Conservation (phyloP, 225 moss, liverwort and hornwort genomes). For the Neckera pumila region DNA sequence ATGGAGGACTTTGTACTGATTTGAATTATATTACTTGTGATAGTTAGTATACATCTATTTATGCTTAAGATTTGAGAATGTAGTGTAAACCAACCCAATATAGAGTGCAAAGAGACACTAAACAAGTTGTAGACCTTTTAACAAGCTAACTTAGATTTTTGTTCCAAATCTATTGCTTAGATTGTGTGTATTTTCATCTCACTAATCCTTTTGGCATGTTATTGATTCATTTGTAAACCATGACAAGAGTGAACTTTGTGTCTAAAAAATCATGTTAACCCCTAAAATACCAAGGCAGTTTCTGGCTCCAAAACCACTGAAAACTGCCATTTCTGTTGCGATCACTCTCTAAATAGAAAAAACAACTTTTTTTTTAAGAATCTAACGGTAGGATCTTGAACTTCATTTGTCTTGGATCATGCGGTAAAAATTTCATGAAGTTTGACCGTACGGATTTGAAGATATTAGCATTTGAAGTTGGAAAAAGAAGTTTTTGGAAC, state of each 20-base stretch:
- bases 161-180: not conserved
- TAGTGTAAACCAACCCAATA: not conserved
- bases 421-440: too few species aligned
- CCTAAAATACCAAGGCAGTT: too few species aligned
- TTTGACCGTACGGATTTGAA: too few species aligned
- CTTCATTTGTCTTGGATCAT: too few species aligned
- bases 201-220: not conserved
- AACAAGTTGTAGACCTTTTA: not conserved
- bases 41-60: not conserved
- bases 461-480: too few species aligned
- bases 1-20: accelerated
- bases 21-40: not conserved
- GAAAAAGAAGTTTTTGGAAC: too few species aligned
- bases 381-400: too few species aligned
- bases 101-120: not conserved
- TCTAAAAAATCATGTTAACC: too few species aligned
- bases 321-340: too few species aligned
- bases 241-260: not conserved
- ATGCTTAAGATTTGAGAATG: not conserved
- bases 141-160: not conserved
- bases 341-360: too few species aligned
- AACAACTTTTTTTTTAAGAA: too few species aligned
- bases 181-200: not conserved
- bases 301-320: too few species aligned
- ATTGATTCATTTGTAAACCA: not conserved